Conservation (phyloP, 306 rosid genomes). For the Senna siamea region DNA sequence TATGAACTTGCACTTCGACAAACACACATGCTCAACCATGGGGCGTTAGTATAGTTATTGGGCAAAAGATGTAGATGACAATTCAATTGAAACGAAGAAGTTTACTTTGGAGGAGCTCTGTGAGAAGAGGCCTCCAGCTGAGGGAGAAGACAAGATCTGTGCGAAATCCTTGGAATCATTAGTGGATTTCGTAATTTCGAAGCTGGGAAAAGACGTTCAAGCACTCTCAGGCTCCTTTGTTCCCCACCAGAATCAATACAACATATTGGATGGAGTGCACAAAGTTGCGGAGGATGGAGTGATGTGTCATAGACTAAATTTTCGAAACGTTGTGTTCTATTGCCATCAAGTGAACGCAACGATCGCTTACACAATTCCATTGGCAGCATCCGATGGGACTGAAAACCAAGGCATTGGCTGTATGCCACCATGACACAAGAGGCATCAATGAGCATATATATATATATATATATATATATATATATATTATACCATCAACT, state of each 20-base stretch:
- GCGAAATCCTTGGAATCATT: not conserved
- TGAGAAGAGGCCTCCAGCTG: too few species aligned
- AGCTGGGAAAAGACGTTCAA: not conserved
- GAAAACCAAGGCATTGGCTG: not conserved
- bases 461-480: too few species aligned
- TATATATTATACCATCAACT: not conserved
- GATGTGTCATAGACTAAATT: not conserved
- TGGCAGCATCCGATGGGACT: not conserved
- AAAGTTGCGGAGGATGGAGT: not conserved
- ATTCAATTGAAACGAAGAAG: not conserved
- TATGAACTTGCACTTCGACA: too few species aligned
- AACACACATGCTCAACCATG: too few species aligned
- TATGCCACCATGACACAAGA: constrained; percentile 7
- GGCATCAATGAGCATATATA: not conserved
- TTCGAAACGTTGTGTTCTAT: not conserved
- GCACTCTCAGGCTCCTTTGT: not conserved
- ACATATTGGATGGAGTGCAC: not conserved
- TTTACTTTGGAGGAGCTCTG: not conserved
- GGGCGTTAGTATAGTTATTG: too few species aligned
- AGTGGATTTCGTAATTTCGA: too few species aligned
- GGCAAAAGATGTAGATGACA: too few species aligned
- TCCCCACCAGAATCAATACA: not conserved
- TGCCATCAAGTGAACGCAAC: not conserved
- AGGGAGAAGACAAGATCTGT: not conserved
- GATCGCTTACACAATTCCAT: not conserved